These are phyloP conservation scores for Plasmodium cynomolgi DNA, from an alignment of 169 alveolate genomes.

Conservation along the genomic window DNA sequence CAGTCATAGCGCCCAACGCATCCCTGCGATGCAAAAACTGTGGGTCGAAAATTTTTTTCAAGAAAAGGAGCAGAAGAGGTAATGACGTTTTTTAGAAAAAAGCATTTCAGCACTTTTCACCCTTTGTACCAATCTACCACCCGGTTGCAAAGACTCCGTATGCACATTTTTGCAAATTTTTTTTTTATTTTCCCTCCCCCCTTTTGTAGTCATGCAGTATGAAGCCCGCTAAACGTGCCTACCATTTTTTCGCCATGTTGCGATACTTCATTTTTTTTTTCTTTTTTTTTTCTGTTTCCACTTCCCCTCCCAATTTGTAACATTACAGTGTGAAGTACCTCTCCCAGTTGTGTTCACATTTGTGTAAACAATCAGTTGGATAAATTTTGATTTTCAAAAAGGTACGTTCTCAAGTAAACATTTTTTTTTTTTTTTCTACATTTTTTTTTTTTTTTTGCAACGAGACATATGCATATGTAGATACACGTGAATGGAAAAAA, in stretches of 20 bases:
- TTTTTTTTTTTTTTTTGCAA: background rate
- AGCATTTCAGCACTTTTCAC: background rate
- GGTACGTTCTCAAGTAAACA: background rate
- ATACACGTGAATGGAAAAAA: background rate
- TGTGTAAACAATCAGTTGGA: background rate
- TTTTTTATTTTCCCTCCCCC: background rate
- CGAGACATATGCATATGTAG: background rate
- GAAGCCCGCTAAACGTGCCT: constrained; percentile 61
- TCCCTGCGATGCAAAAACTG: constrained; percentile 89
- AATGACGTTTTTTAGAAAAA: background rate
- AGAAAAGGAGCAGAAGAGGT: constrained; percentile 87
- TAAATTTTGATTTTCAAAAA: background rate
- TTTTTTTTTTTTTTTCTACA: background rate
- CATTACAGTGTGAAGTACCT: background rate
- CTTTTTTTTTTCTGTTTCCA: background rate
- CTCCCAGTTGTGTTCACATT: background rate
- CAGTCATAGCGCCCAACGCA: constrained; percentile 87
- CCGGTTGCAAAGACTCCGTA: background rate
- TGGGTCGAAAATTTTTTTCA: constrained; percentile 88
- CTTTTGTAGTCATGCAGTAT: constrained; percentile 63
- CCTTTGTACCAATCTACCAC: background rate
- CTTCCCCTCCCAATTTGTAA: background rate
- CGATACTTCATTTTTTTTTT: background rate
- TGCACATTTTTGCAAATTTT: background rate
- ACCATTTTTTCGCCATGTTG: background rate